Percentiles rank a stretch among this genome's conserved stretches.
Evolutionary conservation across 2,329 filamentous ascomycete genomes (phyloP).

Genomic region (Penicillium sp.): DNA sequence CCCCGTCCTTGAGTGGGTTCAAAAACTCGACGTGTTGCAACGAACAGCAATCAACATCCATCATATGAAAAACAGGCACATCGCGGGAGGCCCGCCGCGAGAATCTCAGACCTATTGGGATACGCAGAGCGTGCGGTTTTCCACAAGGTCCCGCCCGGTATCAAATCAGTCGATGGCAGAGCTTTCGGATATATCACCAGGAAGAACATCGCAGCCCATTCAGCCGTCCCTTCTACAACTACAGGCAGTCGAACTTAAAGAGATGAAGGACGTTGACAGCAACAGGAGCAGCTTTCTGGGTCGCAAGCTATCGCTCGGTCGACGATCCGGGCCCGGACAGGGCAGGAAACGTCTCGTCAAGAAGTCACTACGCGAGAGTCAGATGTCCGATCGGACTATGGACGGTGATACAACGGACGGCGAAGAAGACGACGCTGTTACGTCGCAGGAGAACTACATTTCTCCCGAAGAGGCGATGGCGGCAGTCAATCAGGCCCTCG

Average conservation of each 20-base stretch:
- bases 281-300: not conserved
- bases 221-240: not conserved
- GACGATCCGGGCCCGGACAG: not conserved
- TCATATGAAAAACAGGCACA: not conserved
- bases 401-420: not conserved
- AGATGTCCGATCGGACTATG: not conserved
- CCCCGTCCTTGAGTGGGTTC: slow-evolving; percentile 63
- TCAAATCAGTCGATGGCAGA: not conserved
- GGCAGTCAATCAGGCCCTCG: not conserved
- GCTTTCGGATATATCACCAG: not conserved
- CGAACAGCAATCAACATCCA: slow-evolving; percentile 56
- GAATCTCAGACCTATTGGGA: not conserved
- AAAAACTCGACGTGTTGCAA: slow-evolving; percentile 60
- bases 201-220: not conserved
- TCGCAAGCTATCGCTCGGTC: not conserved
- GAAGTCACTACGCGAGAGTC: not conserved
- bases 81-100: not conserved
- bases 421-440: not conserved
- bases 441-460: not conserved
- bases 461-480: not conserved
- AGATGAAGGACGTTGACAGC: not conserved
- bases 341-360: not conserved
- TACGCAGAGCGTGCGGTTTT: not conserved
- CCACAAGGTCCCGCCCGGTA: not conserved
- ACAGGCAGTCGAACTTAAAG: not conserved